Conservation (phyloP, 169 alveolate genomes). For the Amoebophrya sp. region DNA sequence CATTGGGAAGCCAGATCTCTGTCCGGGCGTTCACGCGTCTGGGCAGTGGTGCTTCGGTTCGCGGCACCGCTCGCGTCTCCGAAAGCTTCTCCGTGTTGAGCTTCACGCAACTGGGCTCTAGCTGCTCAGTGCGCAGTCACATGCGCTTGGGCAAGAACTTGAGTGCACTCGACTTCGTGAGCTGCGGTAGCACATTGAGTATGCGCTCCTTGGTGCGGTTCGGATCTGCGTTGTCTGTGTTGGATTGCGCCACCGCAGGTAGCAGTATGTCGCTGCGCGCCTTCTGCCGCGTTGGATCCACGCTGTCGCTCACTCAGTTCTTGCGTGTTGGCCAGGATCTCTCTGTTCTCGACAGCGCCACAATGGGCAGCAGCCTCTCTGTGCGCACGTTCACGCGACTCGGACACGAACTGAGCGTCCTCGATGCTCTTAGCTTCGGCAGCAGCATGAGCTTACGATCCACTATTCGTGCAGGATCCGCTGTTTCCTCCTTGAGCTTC, state of each 20-base stretch:
- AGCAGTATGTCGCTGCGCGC: neutral
- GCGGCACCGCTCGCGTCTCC: neutral
- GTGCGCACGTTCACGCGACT: neutral
- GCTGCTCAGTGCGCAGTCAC: neutral
- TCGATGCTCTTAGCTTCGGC: neutral
- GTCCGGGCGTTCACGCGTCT: neutral
- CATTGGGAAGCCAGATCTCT: neutral
- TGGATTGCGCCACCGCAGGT: neutral
- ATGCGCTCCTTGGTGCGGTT: neutral
- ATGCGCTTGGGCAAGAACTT: neutral
- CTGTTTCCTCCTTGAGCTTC: neutral
- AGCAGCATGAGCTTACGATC: neutral
- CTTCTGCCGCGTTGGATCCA: neutral
- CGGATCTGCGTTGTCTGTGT: neutral
- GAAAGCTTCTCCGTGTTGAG: neutral
- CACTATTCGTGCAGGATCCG: neutral
- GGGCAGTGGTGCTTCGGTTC: neutral
- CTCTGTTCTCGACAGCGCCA: neutral
- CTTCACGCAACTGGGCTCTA: neutral
- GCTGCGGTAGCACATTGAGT: neutral
- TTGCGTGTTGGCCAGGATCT: neutral
- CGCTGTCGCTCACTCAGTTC: neutral
- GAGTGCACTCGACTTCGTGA: neutral
- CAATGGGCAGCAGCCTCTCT: neutral
- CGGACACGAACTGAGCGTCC: neutral